Base-by-base conservation (phyloP, 169 alveolate species). In the Eimeria maxima region DNA sequence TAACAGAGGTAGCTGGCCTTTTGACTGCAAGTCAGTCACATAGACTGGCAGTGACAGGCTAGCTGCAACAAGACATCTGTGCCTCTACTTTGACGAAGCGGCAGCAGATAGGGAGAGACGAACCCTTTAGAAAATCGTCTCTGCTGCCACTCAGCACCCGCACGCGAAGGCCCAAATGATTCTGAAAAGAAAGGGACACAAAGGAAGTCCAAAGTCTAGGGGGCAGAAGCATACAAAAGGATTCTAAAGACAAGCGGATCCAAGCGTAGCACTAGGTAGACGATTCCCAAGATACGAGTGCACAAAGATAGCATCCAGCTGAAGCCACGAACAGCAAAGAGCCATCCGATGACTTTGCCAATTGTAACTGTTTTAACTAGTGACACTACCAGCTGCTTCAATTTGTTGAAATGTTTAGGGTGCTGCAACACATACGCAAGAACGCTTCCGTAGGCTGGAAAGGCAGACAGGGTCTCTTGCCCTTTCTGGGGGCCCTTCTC, bases 121-220 rank as follows among this genome's bases (percentile, higher is more conserved):
- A 69, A 69, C 78, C 78, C 7, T n/a, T 29, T 38, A 24, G 69
- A 4, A 24, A 38, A 33, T 24, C 14, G 47, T 16, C 7, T 50
- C 71, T 81, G 90, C 71, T 27, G 90, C 20, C 33, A 4, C 63
- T 60, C 55, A 81, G 18, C 73, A 81, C 73, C 33, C 90, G 71
- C 67, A 81, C 71, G 16, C 90, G 90, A 27, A 81, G 73, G 71
- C 90, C 90, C 33, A 81, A 20, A 57, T 53, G 57, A 53, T 50
- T 81, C 90, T 81, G 90, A 42, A 24, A 11, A 24, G 14, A 11
- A 7, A 3, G 13, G n/a, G 38, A 11, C 13, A 24, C 74, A 65
- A 42, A 11, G 20, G 38, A 29, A 7, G 74, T 38, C 7, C 11
- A 53, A 3, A 16, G 11, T 53, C 63, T 53, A 1, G 18, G 18